Percentiles rank a stretch among this genome's conserved stretches.
phyloP scores from a whole-genome alignment of 768 basidiomycete species.

The Rhizopogon vulgaris region DNA sequence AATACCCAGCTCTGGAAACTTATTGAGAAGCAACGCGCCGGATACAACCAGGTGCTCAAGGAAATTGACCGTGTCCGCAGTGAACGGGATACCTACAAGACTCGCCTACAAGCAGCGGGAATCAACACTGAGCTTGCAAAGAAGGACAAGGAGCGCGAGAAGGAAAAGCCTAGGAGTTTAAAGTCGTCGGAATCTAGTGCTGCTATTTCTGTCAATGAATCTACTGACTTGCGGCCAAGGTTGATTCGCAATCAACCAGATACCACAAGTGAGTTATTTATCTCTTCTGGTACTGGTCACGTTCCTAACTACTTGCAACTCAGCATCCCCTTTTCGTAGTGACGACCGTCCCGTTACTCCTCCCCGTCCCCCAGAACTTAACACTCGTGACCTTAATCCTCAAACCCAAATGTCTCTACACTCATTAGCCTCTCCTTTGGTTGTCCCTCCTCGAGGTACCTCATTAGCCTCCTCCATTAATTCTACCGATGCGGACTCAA shows the following conservation, averaged over 20 bases:
- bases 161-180: slow-evolving; percentile 5
- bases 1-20: slow-evolving; percentile 93
- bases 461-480: slow-evolving; percentile 11
- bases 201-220: slow-evolving; percentile 10
- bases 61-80: slow-evolving; percentile 79
- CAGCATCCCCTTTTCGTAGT: slow-evolving; percentile 6
- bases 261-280: slow-evolving; percentile 22
- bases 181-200: slow-evolving; percentile 19
- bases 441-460: slow-evolving; percentile 15
- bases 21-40: slow-evolving; percentile 84
- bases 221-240: slow-evolving; percentile 20
- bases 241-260: slow-evolving; percentile 25
- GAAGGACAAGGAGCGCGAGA: slow-evolving; percentile 21
- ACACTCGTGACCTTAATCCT: slow-evolving; percentile 3
- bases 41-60: slow-evolving; percentile 75
- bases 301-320: neutral
- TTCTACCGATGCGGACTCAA: slow-evolving; percentile 16
- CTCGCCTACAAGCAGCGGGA: slow-evolving; percentile 25
- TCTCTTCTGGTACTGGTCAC: neutral
- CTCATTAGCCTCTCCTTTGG: slow-evolving; percentile 4
- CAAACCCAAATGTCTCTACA: slow-evolving; percentile 2
- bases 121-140: slow-evolving; percentile 34
- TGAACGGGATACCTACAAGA: slow-evolving; percentile 64
- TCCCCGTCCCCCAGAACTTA: slow-evolving; percentile 11
- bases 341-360: slow-evolving; percentile 19